Evolutionary conservation across 176 grass and related monocot species (phyloP).

Genomic region (Puya raimondii): DNA sequence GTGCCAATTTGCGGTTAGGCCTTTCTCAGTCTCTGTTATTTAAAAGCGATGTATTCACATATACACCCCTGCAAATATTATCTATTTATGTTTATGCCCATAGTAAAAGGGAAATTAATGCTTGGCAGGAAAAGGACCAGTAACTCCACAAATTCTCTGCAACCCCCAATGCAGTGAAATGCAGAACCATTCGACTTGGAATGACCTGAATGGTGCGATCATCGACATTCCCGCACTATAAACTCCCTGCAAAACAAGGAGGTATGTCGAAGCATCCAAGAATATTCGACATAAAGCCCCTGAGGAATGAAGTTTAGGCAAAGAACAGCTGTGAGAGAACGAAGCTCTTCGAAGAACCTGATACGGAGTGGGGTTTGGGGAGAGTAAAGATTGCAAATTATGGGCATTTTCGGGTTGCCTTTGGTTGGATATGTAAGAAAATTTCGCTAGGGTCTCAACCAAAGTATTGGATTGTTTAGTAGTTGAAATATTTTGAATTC

Average conservation of each 20-base stretch:
- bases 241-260: neutral
- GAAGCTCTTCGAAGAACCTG: neutral
- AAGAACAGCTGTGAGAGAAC: neutral
- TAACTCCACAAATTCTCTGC: neutral
- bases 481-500: no score
- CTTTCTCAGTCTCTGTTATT: neutral
- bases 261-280: neutral
- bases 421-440: neutral
- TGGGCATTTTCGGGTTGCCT: neutral
- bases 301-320: neutral
- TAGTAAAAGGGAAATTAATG: neutral
- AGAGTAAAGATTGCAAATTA: neutral
- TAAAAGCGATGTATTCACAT: neutral
- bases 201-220: neutral
- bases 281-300: neutral
- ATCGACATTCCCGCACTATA: neutral
- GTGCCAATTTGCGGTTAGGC: constrained; percentile 43
- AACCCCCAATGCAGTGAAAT: neutral
- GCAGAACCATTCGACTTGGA: neutral
- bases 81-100: neutral
- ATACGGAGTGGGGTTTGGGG: neutral
- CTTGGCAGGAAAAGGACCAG: neutral
- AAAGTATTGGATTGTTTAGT: no score
- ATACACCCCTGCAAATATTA: neutral
- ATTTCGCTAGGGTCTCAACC: neutral